These are phyloP conservation scores for Clarireedia hainanense DNA, from an alignment of 2,329 filamentous ascomycete species.

Conservation along the genomic window DNA sequence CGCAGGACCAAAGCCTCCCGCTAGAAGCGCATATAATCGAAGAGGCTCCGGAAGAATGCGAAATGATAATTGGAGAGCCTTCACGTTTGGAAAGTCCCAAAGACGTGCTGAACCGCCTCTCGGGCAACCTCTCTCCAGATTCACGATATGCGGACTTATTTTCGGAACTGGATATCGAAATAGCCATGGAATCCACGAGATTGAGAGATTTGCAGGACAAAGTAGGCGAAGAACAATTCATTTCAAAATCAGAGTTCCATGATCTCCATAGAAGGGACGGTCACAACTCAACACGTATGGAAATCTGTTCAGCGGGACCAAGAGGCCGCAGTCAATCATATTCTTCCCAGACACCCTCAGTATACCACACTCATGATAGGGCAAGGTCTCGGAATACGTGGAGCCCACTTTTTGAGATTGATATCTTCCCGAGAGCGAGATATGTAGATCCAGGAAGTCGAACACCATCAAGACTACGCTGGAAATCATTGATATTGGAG, in stretches of 20 bases:
- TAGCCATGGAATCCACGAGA: background rate
- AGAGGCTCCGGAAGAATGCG: no score
- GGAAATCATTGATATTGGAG: no score
- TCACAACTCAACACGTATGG: background rate
- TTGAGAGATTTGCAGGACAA: background rate
- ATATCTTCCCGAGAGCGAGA: background rate
- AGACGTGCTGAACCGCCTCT: background rate
- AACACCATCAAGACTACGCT: rapidly evolving
- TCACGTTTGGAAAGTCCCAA: background rate
- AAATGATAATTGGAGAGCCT: background rate
- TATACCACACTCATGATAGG: rapidly evolving
- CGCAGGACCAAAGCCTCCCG: no score
- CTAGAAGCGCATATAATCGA: no score
- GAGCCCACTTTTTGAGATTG: background rate
- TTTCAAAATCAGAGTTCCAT: background rate
- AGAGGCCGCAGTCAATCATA: no score
- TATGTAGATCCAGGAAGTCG: rapidly evolving
- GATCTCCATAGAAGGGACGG: background rate
- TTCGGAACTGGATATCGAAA: background rate
- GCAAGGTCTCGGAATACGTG: background rate
- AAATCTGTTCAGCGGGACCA: background rate
- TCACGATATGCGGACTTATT: background rate
- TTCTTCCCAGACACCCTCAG: background rate
- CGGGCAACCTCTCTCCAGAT: no score
- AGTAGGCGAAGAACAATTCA: background rate